Conservation (phyloP, 2,329 filamentous ascomycete species). For the Cylindrodendrum hubeiense region DNA sequence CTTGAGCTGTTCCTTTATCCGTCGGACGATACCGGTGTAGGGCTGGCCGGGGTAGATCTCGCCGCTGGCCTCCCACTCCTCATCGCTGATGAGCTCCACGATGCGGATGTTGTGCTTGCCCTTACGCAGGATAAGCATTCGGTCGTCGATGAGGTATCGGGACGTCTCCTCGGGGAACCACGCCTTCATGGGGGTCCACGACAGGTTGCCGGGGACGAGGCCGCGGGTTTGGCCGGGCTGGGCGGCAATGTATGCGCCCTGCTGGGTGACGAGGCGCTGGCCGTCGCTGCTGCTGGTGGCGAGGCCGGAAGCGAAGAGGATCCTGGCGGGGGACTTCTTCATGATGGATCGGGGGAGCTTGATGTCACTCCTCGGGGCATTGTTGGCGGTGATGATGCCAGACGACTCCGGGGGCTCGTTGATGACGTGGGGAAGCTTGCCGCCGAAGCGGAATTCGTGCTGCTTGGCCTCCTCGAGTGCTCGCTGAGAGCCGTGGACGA, state of each 20-base stretch:
- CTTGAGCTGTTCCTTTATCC: conserved; percentile 54
- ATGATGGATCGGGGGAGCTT: conserved; percentile 71
- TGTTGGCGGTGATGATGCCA: conserved; percentile 57
- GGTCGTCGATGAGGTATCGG: conserved; percentile 71
- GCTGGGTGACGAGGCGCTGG: conserved; percentile 65
- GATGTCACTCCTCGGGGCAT: conserved; percentile 66
- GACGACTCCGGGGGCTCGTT: conserved; percentile 46
- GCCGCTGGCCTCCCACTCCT: conserved; percentile 64
- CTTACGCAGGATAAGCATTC: conserved; percentile 70
- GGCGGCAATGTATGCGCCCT: conserved; percentile 73
- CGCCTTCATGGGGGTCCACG: conserved; percentile 72
- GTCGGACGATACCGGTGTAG: conserved; percentile 60
- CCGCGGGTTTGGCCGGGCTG: conserved; percentile 58
- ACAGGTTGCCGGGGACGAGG: conserved; percentile 63
- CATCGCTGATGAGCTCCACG: conserved; percentile 69
- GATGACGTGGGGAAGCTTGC: conserved; percentile 45
- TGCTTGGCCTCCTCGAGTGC: conserved; percentile 72
- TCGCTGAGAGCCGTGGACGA: conserved; percentile 78
- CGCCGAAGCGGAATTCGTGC: conserved; percentile 64
- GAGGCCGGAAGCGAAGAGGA: conserved; percentile 72
- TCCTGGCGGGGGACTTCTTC: conserved; percentile 66
- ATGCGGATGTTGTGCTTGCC: conserved; percentile 74
- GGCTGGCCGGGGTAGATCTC: conserved; percentile 66
- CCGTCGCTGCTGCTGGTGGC: conserved; percentile 68
- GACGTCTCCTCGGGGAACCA: conserved; percentile 69